These are phyloP conservation scores for Cladophialophora exuberans DNA, from an alignment of 2,329 filamentous ascomycete genomes.

Conservation along the genomic window DNA sequence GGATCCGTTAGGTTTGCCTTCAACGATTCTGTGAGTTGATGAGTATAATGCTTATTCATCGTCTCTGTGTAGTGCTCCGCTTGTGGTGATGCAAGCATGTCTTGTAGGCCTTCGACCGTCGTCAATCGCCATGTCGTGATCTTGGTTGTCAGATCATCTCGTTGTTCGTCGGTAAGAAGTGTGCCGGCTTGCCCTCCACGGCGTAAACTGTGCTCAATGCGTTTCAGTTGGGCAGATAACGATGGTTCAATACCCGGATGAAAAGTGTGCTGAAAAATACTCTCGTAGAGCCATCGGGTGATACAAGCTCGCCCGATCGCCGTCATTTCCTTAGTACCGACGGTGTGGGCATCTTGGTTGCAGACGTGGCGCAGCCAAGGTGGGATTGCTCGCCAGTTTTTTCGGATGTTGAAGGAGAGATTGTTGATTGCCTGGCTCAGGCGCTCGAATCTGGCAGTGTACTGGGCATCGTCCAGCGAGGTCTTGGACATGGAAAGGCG, in stretches of 20 bases:
- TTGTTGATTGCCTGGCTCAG: constrained; percentile 94
- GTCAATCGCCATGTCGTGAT: constrained; percentile 91
- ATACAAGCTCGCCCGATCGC: constrained; percentile 89
- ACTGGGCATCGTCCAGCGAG: constrained; percentile 93
- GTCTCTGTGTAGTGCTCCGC: constrained; percentile 67
- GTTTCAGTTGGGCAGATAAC: constrained; percentile 78
- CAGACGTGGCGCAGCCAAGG: constrained; percentile 78
- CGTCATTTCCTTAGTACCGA: constrained; percentile 97
- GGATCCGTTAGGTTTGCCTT: constrained; percentile 76
- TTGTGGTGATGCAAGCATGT: constrained; percentile 66
- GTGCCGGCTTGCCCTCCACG: constrained; percentile 39
- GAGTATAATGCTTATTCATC: constrained; percentile 72
- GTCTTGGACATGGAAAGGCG: constrained; percentile 92
- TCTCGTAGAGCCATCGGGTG: constrained; percentile 84
- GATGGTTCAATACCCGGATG: constrained; percentile 81
- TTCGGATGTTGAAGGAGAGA: constrained; percentile 91
- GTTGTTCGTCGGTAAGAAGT: constrained; percentile 51
- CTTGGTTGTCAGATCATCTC: constrained; percentile 82
- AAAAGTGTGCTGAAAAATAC: constrained; percentile 89
- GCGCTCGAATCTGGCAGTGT: constrained; percentile 82
- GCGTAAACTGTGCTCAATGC: constrained; percentile 85
- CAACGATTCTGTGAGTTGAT: constrained; percentile 69
- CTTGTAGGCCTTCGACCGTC: constrained; percentile 86
- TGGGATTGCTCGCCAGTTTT: constrained; percentile 85
- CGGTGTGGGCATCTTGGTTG: constrained; percentile 81